Evolutionary conservation across 108 stramenopile genomes (phyloP), one percentile per base, ranked within the genome.

Genomic region (Fragilariopsis cylindrus): DNA sequence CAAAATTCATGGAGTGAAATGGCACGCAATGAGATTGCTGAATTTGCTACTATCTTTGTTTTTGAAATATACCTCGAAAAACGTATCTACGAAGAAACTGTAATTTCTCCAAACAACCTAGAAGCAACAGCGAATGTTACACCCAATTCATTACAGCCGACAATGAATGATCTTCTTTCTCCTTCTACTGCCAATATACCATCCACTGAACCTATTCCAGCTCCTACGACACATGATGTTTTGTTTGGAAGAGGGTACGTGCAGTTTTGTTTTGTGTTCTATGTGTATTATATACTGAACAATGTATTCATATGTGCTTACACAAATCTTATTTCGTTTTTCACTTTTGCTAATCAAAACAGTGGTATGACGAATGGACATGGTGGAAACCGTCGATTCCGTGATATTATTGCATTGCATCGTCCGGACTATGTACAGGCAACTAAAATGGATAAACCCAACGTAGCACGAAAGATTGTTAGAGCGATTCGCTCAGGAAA

Each of bases 301-400:
- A 13, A 13, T 52, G 50, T 13, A 52, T 52, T 13, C 50, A 52
- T 3, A 13, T 13, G 12, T 52, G 50, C 13, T 52, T 13, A 13
- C 13, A 52, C 12, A 52, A 6, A 5, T 66, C 5, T 45, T 66
- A 19, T 41, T 45, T 4, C 41, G 76, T 92, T n/a, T 76, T 92
- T 12, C 87, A 80, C 72, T 88, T 88, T 57, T 18, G 8, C 18
- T 57, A 18, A 30, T 30, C 30, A 30, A 30, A 30, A 7, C 56
- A 91, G 94, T 9, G 94, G 94, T 3, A 80, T 88, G 73, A 91
- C 90, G 69, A 95, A 95, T 75, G 83, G 76, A 4, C 91, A 92
- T 63, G 71, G 77, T 41, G 94, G 94, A 18, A 95, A 95, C 74
- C 71, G 79, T 30, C 82, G 84, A 43, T 95, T 89, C 65, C 90